These are phyloP conservation scores for Fusarium buxicola DNA, from an alignment of 2,329 filamentous ascomycete species.

Conservation along the genomic window DNA sequence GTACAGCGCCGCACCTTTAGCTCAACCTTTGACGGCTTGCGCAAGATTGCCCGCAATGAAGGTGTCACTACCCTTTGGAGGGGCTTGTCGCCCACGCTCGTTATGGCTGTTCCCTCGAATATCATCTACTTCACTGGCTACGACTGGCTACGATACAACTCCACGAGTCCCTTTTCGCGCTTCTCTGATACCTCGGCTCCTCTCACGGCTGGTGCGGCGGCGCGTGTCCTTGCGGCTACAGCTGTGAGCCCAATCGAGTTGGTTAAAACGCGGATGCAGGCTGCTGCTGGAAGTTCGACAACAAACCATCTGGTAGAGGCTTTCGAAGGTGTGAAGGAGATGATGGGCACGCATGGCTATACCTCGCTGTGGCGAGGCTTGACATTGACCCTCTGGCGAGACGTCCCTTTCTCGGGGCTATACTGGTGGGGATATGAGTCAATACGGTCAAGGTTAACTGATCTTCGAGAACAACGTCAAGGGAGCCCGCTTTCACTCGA, in stretches of 20 bases:
- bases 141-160: constrained; percentile 87
- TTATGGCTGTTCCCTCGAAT: constrained; percentile 95
- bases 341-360: constrained; percentile 83
- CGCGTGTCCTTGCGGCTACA: constrained; percentile 82
- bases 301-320: constrained; percentile 84
- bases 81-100: constrained; percentile 90
- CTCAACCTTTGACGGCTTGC: constrained; percentile 90
- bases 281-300: constrained; percentile 68
- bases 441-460: constrained; percentile 77
- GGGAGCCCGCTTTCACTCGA: constrained; percentile 54
- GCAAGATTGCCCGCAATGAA: constrained; percentile 95
- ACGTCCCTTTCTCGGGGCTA: constrained; percentile 95
- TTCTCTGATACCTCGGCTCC: constrained; percentile 79
- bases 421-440: constrained; percentile 99
- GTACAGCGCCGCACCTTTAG: constrained; percentile 85
- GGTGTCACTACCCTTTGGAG: constrained; percentile 89
- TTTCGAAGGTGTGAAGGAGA: constrained; percentile 77
- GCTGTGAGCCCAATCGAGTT: constrained; percentile 93
- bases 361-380: constrained; percentile 89
- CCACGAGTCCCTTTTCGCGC: constrained; percentile 75
- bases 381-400: constrained; percentile 92
- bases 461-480: constrained; percentile 68
- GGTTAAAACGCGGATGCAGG: constrained; percentile 92
- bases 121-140: constrained; percentile 99
- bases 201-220: constrained; percentile 80